Conservation (phyloP, 2,329 filamentous ascomycete genomes). For the Fusarium verticillioides region DNA sequence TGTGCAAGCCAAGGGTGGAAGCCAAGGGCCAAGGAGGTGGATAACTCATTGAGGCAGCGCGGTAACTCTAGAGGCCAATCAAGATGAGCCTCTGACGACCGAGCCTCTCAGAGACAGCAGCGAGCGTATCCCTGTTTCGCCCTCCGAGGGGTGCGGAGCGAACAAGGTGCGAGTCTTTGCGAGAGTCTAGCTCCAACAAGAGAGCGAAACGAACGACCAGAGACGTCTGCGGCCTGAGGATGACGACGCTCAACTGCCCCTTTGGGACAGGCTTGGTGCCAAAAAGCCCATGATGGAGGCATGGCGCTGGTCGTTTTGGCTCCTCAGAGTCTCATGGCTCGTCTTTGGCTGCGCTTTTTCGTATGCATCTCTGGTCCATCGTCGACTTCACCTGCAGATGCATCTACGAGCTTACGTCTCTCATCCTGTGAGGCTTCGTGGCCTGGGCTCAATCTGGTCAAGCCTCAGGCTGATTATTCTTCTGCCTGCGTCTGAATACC, state of each 20-base stretch:
- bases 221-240: slow-evolving; percentile 44
- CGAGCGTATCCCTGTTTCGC: slow-evolving; percentile 14
- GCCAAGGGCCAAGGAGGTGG: slow-evolving; percentile 33
- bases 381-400: slow-evolving; percentile 29
- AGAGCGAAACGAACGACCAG: slow-evolving; percentile 24
- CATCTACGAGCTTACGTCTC: slow-evolving; percentile 41
- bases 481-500: slow-evolving; percentile 25
- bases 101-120: slow-evolving; percentile 23
- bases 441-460: slow-evolving; percentile 42
- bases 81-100: slow-evolving; percentile 10
- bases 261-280: slow-evolving; percentile 37
- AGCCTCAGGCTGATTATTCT: slow-evolving; percentile 39
- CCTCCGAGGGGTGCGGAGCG: slow-evolving; percentile 20
- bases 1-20: slow-evolving; percentile 42
- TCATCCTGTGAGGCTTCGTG: slow-evolving; percentile 36
- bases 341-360: slow-evolving; percentile 25
- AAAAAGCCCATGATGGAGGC: slow-evolving; percentile 36
- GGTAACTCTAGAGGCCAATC: slow-evolving; percentile 15
- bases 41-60: slow-evolving; percentile 35
- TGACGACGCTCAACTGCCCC: slow-evolving; percentile 47
- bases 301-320: slow-evolving; percentile 5
- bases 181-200: slow-evolving; percentile 1
- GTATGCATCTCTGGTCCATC: slow-evolving; percentile 24
- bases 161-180: slow-evolving; percentile 2
- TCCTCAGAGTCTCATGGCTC: slow-evolving; percentile 14